These are phyloP conservation scores for Gracilaria gracilis DNA, from an alignment of 23 red algal genomes.

Conservation along the genomic window DNA sequence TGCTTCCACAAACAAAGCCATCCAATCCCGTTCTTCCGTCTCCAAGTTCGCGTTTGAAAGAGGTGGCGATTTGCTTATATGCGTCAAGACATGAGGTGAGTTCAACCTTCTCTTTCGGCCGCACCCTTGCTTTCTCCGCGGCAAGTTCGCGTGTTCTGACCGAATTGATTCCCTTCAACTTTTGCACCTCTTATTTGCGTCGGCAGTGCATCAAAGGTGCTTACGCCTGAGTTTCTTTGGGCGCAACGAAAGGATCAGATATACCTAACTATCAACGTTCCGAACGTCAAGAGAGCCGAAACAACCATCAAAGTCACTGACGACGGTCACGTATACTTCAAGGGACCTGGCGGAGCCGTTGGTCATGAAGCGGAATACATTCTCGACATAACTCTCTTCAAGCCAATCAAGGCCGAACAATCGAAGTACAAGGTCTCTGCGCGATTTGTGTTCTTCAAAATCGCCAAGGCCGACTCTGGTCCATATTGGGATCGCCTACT, in stretches of 20 bases:
- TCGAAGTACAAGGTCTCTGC: conserved; percentile 73
- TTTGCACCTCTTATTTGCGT: not conserved
- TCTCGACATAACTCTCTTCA: conserved; percentile 84
- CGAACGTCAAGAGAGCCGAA: conserved; percentile 85
- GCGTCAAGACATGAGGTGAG: conserved; percentile 47
- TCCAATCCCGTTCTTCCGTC: not conserved
- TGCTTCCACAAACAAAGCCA: not conserved
- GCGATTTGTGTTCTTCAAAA: conserved; percentile 79
- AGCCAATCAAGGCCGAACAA: conserved; percentile 82
- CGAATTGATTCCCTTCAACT: not conserved
- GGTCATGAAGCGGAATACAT: conserved; percentile 86
- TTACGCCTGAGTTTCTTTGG: conserved; percentile 95
- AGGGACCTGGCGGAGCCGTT: conserved; percentile 77
- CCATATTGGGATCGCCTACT: conserved; percentile 94
- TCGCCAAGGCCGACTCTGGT: conserved; percentile 82
- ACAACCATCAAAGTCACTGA: conserved; percentile 69
- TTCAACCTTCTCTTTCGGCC: not conserved
- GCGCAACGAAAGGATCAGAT: conserved; percentile 95
- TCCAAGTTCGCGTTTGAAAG: not conserved
- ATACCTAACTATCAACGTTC: conserved; percentile 89
- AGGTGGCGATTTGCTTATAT: not conserved
- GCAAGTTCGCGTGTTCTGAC: not conserved
- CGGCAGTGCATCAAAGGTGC: conserved; percentile 6
- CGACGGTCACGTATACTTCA: conserved; percentile 87
- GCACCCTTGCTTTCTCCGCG: not conserved